Conservation (phyloP, 1,284 basidiomycete genomes). For the Ceratobasidium sp. region DNA sequence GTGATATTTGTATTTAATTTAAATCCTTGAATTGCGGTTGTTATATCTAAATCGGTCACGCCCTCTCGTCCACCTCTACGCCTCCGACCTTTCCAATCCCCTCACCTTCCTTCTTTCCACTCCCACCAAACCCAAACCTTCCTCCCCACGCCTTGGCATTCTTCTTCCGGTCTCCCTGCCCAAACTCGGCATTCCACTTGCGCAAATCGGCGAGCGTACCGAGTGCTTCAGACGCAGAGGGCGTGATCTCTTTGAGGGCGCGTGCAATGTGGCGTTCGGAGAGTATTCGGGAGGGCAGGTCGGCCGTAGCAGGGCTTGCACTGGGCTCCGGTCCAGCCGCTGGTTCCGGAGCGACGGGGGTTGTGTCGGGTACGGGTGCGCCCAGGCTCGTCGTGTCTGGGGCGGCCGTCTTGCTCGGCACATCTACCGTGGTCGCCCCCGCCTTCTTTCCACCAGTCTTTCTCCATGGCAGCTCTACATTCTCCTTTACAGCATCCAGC, state of each 20-base stretch:
- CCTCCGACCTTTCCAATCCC: conserved; percentile 68
- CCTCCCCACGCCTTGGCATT: conserved; percentile 56
- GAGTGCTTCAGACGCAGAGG: conserved; percentile 82
- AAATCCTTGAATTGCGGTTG: not conserved
- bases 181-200: conserved; percentile 93
- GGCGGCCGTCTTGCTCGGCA: not conserved
- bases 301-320: conserved; percentile 45
- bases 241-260: conserved; percentile 86
- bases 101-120: conserved; percentile 68
- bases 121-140: conserved; percentile 57
- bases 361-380: not conserved
- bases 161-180: conserved; percentile 63
- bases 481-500: conserved; percentile 87
- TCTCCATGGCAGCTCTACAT: conserved; percentile 79
- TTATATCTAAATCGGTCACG: not conserved
- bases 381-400: not conserved
- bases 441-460: conserved; percentile 12
- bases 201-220: conserved; percentile 83
- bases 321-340: conserved; percentile 14
- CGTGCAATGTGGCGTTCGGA: conserved; percentile 76
- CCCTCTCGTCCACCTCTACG: not conserved
- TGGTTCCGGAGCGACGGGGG: conserved; percentile 2
- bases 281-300: conserved; percentile 59
- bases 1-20: too few species aligned
- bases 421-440: not conserved